Evolutionary conservation across 768 basidiomycete species (phyloP).

Genomic region (Punctularia strigosozonata): DNA sequence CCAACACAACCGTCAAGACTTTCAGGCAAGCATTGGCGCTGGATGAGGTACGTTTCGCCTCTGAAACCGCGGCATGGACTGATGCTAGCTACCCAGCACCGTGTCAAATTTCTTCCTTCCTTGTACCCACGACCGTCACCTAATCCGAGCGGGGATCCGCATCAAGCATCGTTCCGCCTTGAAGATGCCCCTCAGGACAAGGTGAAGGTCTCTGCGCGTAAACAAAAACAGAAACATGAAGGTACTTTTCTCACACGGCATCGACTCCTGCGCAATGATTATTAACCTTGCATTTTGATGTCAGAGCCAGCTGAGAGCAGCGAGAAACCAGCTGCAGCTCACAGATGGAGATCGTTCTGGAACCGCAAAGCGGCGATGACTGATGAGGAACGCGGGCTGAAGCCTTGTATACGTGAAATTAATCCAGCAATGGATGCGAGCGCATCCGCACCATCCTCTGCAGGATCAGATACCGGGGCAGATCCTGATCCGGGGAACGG

Average conservation of each 20-base stretch:
- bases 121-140: constrained; percentile 9
- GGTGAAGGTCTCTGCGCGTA: too few species aligned
- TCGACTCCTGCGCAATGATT: too few species aligned
- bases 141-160: constrained; percentile 15
- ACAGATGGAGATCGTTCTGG: constrained; percentile 26
- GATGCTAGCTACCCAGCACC: too few species aligned
- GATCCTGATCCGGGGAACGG: constrained; percentile 20
- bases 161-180: constrained; percentile 11
- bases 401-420: constrained; percentile 16
- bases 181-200: not conserved
- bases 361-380: constrained; percentile 37
- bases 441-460: not conserved
- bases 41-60: too few species aligned
- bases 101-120: constrained; percentile 38
- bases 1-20: constrained; percentile 44
- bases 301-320: too few species aligned
- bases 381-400: not conserved
- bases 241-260: too few species aligned
- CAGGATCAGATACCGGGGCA: constrained; percentile 15
- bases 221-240: constrained; percentile 33
- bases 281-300: too few species aligned
- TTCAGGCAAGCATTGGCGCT: constrained; percentile 66
- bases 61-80: too few species aligned
- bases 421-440: constrained; percentile 8
- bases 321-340: too few species aligned